Conservation (phyloP, 345 rosid species). For the Citrus cavaleriei region DNA sequence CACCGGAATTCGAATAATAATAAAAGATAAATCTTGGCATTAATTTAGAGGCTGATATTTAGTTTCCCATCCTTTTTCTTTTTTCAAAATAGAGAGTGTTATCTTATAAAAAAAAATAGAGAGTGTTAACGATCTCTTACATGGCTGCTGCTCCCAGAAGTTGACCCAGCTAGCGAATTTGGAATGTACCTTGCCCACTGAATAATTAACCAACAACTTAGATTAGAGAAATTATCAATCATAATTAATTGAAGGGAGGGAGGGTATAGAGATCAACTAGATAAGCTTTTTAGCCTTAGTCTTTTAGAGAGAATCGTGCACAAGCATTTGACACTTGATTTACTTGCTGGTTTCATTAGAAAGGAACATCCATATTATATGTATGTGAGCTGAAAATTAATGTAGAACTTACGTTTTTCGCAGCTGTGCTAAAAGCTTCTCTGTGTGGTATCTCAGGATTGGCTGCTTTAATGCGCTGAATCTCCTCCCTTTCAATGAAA, state of each 20-base stretch:
- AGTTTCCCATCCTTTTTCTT: no score
- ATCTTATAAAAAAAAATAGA: neutral
- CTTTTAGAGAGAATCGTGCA: neutral
- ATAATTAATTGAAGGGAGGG: neutral
- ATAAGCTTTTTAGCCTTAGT: neutral
- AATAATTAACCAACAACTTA: neutral
- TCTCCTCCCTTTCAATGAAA: constrained; percentile 69
- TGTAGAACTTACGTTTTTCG: constrained; percentile 67
- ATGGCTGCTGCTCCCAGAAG: constrained; percentile 49
- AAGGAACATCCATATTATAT: no score
- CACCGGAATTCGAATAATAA: no score
- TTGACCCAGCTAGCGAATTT: constrained; percentile 53
- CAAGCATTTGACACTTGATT: neutral
- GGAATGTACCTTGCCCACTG: constrained; percentile 98
- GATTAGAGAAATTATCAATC: neutral
- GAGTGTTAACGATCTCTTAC: constrained; percentile 26
- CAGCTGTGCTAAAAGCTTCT: constrained; percentile 95
- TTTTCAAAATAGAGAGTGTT: neutral
- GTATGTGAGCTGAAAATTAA: neutral
- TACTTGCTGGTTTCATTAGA: no score
- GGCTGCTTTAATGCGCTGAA: constrained; percentile 91
- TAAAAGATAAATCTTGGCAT: no score
- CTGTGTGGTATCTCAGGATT: constrained; percentile 97
- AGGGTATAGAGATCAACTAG: neutral
- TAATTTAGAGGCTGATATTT: no score